Evolutionary conservation across 2,329 filamentous ascomycete species (phyloP), one percentile per base, ranked within the genome.

Genomic region (Scolecobasidium constrictum): DNA sequence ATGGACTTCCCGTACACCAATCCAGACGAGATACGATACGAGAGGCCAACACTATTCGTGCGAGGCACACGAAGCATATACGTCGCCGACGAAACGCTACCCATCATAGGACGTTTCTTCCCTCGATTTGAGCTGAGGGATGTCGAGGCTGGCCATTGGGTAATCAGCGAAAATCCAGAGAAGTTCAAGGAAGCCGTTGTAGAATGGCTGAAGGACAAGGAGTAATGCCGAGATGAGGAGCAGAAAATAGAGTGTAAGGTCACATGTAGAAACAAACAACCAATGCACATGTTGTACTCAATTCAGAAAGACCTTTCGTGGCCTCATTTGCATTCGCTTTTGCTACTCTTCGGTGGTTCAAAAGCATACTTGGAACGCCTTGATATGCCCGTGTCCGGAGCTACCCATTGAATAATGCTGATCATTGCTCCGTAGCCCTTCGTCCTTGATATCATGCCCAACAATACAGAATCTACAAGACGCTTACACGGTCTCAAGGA

Each of bases 1-100:
- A 86, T 84, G 1, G 86, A 93, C 52, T 98, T 98, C 55, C 90
- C 92, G 0, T 94, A 81, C 66, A 81, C 75, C 50, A 71, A 86
- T 52, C 80, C 87, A 0, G 71, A 75, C n/a, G 62, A 72, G 48
- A 64, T 68, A 23, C 71, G 79, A 19, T 96, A 85, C 56, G 71
- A 77, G 51, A 87, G 86, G 48, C 84, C 80, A 1, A 81, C 86
- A 12, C 68, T 96, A 17, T 86, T 96, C 51, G 72, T 96, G 5
- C 51, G 86, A 42, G 86, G 86, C 15, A 87, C 81, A 1, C 68
- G 71, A 60, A 90, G 83, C 62, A 75, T 73, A 51, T 94, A 93
- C 59, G 77, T 93, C 3, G 75, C 83, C 4, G 84, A 93, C 57
- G 86, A 93, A 62, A 73, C 78, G 41, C 62, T 93, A 38, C 84